phyloP scores from a whole-genome alignment of 192 early-diverging fungal genomes.

The Diversispora epigaea region DNA sequence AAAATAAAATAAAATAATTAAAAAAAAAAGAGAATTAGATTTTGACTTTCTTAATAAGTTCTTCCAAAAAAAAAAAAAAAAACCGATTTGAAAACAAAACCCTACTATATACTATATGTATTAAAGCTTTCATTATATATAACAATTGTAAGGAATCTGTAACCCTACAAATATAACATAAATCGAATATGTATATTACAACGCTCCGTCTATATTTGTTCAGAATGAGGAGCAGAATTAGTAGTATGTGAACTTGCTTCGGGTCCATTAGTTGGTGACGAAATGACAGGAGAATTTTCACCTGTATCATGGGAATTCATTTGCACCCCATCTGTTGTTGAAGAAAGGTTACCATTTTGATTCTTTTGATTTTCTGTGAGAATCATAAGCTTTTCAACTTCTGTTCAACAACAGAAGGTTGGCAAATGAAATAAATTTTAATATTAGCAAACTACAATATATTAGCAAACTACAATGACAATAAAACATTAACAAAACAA shows the following conservation, averaged over 20 bases:
- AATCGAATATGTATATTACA: background rate
- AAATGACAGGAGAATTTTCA: constrained; percentile 9
- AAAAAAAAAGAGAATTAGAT: too few relatives aligned
- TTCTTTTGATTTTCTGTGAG: constrained; percentile 30
- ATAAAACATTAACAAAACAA: background rate
- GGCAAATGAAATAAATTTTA: constrained; percentile 1
- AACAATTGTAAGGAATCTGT: constrained; percentile 1
- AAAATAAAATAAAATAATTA: too few relatives aligned
- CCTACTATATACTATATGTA: background rate
- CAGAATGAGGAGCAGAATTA: background rate
- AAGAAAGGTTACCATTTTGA: constrained; percentile 8
- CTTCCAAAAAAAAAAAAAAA: background rate
- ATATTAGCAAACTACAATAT: background rate
- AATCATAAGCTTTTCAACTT: constrained; percentile 34
- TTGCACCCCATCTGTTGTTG: background rate
- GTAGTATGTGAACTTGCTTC: background rate
- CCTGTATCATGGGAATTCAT: constrained; percentile 1
- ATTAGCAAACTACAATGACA: background rate
- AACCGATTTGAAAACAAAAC: background rate
- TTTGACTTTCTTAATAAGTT: too few relatives aligned
- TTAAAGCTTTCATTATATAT: constrained; percentile 3
- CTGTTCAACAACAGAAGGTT: constrained; percentile 13
- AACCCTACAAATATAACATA: constrained; percentile 3
- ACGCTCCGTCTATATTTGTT: constrained; percentile 7
- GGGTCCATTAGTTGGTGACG: constrained; percentile 7